Evolutionary conservation across 352 stramenopile species (phyloP), one percentile per base, ranked within the genome.

Genomic region (Globisporangium canariense): DNA sequence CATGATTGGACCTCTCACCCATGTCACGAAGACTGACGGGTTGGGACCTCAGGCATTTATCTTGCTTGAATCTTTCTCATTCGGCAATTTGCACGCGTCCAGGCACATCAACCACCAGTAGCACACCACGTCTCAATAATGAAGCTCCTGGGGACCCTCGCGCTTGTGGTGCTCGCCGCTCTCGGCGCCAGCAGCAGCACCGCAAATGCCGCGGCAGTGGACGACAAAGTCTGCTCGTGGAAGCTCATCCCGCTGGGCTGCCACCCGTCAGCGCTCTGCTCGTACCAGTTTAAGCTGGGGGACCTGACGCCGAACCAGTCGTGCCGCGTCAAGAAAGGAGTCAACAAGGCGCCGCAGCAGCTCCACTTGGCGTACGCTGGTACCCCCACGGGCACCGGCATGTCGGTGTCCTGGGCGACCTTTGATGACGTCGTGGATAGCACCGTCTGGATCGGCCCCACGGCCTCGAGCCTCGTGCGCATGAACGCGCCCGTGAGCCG

Each of bases 391-490:
- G 78, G 80, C n/a, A 86, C 80, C 4, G 75, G 55, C 11, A 89
- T 89, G 80, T 76, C 71, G 0, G 53, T 86, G 14, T 90, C 80
- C 11, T 90, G 80, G 80, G 75, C 77, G 10, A 88, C 78, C 0
- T 86, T 78, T 47, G 70, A 75, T 11, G 34, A 69, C 0, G 71
- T 86, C 43, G 45, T 34, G 0, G 76, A 88, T 64, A 79, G 62
- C 43, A 58, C 68, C 7, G 69, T 88, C 14, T 90, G 81, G 81
- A 58, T 88, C 30, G 77, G 76, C 22, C 53, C 57, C 0, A 72
- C 77, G 0, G 50, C 68, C 8, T 47, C 74, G 14, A 67, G 38
- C 6, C 57, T 87, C 68, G 0, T 58, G 70, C n/a, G 67, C 66
- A 36, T 49, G 4, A 69, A 82, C 11, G 62, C 56, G 20, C 68